These are phyloP conservation scores for Fusarium chuoi DNA, from an alignment of 2,329 filamentous ascomycete species.

Conservation along the genomic window DNA sequence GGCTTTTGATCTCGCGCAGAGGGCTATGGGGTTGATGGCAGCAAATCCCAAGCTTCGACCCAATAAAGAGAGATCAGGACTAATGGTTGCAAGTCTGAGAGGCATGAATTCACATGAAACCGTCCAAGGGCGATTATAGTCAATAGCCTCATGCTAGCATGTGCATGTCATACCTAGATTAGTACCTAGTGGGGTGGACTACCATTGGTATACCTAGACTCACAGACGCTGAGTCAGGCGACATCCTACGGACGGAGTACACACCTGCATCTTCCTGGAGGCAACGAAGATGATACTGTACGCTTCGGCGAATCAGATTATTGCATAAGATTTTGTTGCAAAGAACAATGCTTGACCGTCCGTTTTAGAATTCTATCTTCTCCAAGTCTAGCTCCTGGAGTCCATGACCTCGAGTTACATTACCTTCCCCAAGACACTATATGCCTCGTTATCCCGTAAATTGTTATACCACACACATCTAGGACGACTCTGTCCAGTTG, in stretches of 20 bases:
- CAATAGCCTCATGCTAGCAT: background rate
- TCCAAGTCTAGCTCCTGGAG: slow-evolving; percentile 29
- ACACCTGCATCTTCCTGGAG: background rate
- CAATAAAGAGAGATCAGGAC: background rate
- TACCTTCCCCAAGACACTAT: slow-evolving; percentile 25
- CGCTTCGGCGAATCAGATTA: slow-evolving; percentile 6
- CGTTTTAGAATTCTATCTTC: slow-evolving; percentile 43
- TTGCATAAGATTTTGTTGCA: slow-evolving; percentile 18
- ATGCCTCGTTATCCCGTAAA: slow-evolving; percentile 2
- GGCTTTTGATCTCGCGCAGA: background rate
- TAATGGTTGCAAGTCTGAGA: background rate
- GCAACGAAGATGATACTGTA: background rate
- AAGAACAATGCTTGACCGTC: slow-evolving; percentile 36
- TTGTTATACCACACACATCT: background rate
- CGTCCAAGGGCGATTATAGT: background rate
- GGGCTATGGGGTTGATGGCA: background rate
- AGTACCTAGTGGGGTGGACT: slow-evolving; percentile 16
- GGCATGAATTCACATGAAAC: background rate
- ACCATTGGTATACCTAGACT: background rate
- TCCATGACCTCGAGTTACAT: slow-evolving; percentile 29
- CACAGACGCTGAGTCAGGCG: slow-evolving; percentile 25
- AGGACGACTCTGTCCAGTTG: slow-evolving; percentile 88
- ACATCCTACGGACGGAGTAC: background rate
- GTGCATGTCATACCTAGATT: slow-evolving; percentile 1
- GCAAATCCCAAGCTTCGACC: background rate